A percentile compares a stretch with the other conserved stretches of the same genome.
Conservation (phyloP, 345 rosid species). For the Syzygium aromaticum region DNA sequence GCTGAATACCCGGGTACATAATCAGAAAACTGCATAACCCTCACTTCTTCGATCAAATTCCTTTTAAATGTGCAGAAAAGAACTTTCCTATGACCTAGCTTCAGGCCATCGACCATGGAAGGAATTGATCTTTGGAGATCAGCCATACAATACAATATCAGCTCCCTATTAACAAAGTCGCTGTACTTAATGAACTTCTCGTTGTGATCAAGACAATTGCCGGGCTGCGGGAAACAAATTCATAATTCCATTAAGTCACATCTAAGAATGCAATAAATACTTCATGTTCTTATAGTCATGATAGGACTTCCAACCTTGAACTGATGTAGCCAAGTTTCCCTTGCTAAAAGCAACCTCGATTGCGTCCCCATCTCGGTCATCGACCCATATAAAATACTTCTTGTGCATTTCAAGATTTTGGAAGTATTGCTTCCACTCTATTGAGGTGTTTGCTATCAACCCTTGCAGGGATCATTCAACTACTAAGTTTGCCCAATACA, state of each 20-base stretch:
- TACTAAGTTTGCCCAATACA: background rate
- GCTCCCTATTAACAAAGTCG: slow-evolving; percentile 93
- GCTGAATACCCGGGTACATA: slow-evolving; percentile 87
- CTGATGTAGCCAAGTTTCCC: slow-evolving; percentile 88
- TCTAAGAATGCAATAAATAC: background rate
- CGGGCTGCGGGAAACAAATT: slow-evolving; percentile 51
- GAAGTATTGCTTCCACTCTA: slow-evolving; percentile 79
- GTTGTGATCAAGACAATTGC: slow-evolving; percentile 76
- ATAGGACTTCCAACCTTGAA: slow-evolving; percentile 39
- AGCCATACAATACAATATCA: slow-evolving; percentile 90
- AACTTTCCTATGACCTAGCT: slow-evolving; percentile 96
- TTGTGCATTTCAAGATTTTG: slow-evolving; percentile 42
- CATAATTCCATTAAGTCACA: background rate
- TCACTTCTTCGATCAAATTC: slow-evolving; percentile 61
- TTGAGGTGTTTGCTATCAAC: slow-evolving; percentile 76
- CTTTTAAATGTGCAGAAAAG: slow-evolving; percentile 83
- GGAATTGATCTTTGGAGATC: slow-evolving; percentile 97
- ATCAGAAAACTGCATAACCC: slow-evolving; percentile 80
- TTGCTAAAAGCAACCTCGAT: slow-evolving; percentile 97
- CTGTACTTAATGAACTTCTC: slow-evolving; percentile 58
- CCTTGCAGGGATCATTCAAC: slow-evolving; percentile 35
- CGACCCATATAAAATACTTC: slow-evolving; percentile 80
- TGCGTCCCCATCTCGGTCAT: slow-evolving; percentile 78
- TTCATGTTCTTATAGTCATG: background rate
- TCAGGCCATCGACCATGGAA: slow-evolving; percentile 92